phyloP scores from a whole-genome alignment of 257 asterid genomes.

The Solanum appendiculatum region DNA sequence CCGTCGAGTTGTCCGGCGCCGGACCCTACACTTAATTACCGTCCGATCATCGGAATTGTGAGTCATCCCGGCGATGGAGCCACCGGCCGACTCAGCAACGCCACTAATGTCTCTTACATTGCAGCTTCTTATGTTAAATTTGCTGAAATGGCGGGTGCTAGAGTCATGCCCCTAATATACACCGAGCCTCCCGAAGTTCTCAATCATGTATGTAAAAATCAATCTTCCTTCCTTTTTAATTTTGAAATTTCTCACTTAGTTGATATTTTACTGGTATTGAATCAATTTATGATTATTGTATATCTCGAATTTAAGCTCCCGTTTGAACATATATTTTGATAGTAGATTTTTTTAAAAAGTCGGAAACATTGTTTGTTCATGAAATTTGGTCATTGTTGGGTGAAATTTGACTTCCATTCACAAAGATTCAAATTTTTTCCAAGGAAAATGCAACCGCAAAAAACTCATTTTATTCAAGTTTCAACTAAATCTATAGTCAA shows the following conservation, averaged over 20 bases:
- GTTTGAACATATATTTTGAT: no score
- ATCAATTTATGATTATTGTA: neutral
- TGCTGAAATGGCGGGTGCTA: constrained; percentile 83
- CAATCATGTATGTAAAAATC: constrained; percentile 16
- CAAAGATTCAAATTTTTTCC: neutral
- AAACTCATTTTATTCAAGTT: neutral
- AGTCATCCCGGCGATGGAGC: constrained; percentile 96
- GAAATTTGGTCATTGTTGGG: no score
- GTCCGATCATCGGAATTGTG: constrained; percentile 78
- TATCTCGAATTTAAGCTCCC: neutral
- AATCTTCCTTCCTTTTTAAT: neutral
- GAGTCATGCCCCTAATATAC: constrained; percentile 78
- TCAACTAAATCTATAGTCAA: neutral
- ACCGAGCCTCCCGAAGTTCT: constrained; percentile 62
- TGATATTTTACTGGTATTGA: no score
- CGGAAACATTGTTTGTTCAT: no score
- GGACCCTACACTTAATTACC: constrained; percentile 51
- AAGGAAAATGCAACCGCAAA: neutral
- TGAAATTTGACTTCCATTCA: neutral
- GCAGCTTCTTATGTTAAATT: constrained; percentile 95
- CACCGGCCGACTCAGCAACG: constrained; percentile 70
- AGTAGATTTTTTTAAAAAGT: neutral
- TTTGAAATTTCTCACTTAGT: no score
- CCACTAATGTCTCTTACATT: constrained; percentile 58
- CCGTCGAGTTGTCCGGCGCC: constrained; percentile 29